A percentile compares a stretch with the other conserved stretches of the same genome.
Evolutionary conservation across 2,329 filamentous ascomycete species (phyloP).

Genomic region (Aspergillus spinulosporus): DNA sequence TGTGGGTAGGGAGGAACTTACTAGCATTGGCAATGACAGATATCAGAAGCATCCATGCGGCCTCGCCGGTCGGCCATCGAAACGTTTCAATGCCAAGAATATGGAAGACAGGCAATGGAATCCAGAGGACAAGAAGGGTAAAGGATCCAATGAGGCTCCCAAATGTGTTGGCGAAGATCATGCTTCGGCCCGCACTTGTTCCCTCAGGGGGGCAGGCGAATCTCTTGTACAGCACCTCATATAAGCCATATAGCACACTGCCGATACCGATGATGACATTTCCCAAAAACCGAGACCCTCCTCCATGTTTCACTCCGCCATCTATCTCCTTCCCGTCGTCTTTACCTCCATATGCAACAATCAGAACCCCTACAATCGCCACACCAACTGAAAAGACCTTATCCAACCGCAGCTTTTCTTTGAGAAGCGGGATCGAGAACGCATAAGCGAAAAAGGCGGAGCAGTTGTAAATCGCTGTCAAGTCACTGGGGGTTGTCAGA

Average conservation of each 20-base stretch:
- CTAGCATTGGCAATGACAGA: slow-evolving; percentile 83
- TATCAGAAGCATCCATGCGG: slow-evolving; percentile 76
- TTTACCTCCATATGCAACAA: slow-evolving; percentile 91
- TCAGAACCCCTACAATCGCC: slow-evolving; percentile 83
- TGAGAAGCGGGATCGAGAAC: slow-evolving; percentile 86
- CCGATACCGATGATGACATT: slow-evolving; percentile 91
- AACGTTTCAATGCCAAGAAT: slow-evolving; percentile 76
- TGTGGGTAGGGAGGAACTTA: slow-evolving; percentile 39
- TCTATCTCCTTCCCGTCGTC: slow-evolving; percentile 50
- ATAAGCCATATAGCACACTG: slow-evolving; percentile 90
- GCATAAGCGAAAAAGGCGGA: slow-evolving; percentile 98
- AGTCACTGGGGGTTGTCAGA: slow-evolving; percentile 85
- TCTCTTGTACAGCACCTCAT: slow-evolving; percentile 95
- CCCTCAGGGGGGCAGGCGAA: slow-evolving; percentile 91
- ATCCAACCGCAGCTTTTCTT: slow-evolving; percentile 77
- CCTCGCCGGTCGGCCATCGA: slow-evolving; percentile 73
- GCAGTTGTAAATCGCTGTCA: slow-evolving; percentile 99
- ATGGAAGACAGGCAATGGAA: slow-evolving; percentile 84
- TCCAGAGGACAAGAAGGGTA: slow-evolving; percentile 84
- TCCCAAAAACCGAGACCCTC: slow-evolving; percentile 72
- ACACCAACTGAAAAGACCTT: slow-evolving; percentile 85
- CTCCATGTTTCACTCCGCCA: slow-evolving; percentile 50
- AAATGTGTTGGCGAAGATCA: slow-evolving; percentile 93
- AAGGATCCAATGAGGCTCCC: slow-evolving; percentile 84
- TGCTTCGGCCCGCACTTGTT: slow-evolving; percentile 78